A percentile compares a stretch with the other conserved stretches of the same genome.
Evolutionary conservation across 345 rosid species (phyloP).

Genomic region (Brassica napus): Da-Ae NC_063450.1:49985501-49986000

Average conservation of each 20-base stretch:
- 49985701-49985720: constrained; percentile 39
- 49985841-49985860: constrained; percentile 71
- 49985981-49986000: neutral
- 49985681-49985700: constrained; percentile 24
- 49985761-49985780: constrained; percentile 50
- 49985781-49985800: constrained; percentile 68
- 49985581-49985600: neutral
- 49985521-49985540: neutral
- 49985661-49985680: too few relatives aligned
- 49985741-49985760: constrained; percentile 53
- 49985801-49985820: constrained; percentile 57
- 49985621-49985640: neutral
- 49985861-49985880: constrained; percentile 85
- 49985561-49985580: neutral
- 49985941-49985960: neutral
- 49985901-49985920: constrained; percentile 30
- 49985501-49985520: neutral
- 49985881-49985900: constrained; percentile 80
- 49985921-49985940: constrained; percentile 3
- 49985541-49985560: neutral
- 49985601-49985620: neutral
- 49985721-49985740: constrained; percentile 75
- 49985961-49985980: neutral
- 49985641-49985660: neutral
- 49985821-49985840: constrained; percentile 60